Evolutionary conservation across 2,329 filamentous ascomycete genomes (phyloP), one percentile per base, ranked within the genome.

Genomic region (Pseudonectria foliicola): DNA sequence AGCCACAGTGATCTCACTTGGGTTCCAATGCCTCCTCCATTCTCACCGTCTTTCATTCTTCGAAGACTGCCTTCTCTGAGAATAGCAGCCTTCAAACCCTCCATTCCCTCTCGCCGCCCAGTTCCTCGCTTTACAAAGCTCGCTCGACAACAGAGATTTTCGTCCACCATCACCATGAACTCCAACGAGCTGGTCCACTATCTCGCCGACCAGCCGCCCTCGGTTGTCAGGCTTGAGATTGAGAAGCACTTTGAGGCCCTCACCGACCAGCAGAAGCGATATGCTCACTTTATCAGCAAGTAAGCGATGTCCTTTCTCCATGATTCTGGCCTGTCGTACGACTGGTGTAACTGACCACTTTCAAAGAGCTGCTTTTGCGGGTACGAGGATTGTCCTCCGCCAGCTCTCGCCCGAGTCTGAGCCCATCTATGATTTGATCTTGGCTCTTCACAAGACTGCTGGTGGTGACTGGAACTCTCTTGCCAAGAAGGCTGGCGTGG

Each of bases 181-280:
- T 61, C 73, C 38, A 62, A 72, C 48, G 77, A 80, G 45, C 66
- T 80, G 43, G 68, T 69, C 59, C 83, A 94, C 57, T 95, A 94
- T 61, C 74, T 94, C 42, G 89, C 92, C 30, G 92, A 98, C 62
- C 81, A 82, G 45, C 92, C 92, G 29, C 92, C 92, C 1, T 84
- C 81, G 31, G 78, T 95, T 37, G 90, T 95, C 39, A 79, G 82
- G 31, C 76, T 98, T 32, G 82, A 87, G 59, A 92, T 96, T 59
- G 87, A 87, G 65, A 85, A 87, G 57, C 90, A 96, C 64, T 98
- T 96, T 53, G 83, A 90, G 36, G 77, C 80, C 25, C 63, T 92
- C 42, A 73, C 66, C 34, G 76, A 85, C 52, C 70, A 83, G 57
- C 78, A 94, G 67, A 88, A 90, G 68, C 80, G 84, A 56, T 95